Percentiles rank a stretch among this genome's conserved stretches.
These are phyloP conservation scores for Aegilops umbellulata DNA, from an alignment of 176 grass and related monocot species.

Conservation along the genomic window DNA sequence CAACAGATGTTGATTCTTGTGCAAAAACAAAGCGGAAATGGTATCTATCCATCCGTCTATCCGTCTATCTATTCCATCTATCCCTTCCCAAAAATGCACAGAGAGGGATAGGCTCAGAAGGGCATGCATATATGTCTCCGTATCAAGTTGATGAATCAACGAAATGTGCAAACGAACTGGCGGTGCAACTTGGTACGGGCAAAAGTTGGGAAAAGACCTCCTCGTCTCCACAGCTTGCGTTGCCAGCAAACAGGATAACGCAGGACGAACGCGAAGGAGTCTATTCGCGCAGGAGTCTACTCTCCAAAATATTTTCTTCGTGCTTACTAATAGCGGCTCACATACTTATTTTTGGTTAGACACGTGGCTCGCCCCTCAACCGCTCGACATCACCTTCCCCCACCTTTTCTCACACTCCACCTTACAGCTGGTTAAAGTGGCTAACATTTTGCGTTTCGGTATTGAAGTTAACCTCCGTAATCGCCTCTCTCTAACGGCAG, in stretches of 20 bases:
- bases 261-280: too few relatives aligned
- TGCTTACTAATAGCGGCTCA: too few relatives aligned
- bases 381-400: too few relatives aligned
- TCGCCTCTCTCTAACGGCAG: too few relatives aligned
- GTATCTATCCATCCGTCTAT: conserved; percentile 5
- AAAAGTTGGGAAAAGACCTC: background rate
- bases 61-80: background rate
- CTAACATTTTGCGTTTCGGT: too few relatives aligned
- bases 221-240: background rate
- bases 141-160: background rate
- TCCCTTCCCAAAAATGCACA: background rate
- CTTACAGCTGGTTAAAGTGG: too few relatives aligned
- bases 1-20: background rate
- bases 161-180: background rate
- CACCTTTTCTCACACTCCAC: too few relatives aligned
- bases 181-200: background rate
- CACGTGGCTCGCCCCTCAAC: too few relatives aligned
- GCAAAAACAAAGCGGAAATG: background rate
- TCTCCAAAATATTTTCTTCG: too few relatives aligned
- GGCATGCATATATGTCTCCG: background rate
- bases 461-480: too few relatives aligned
- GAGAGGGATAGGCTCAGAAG: background rate
- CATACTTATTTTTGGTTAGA: too few relatives aligned
- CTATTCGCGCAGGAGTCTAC: too few relatives aligned
- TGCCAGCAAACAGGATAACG: conserved; percentile 10